Evolutionary conservation across 148 eudicot species (phyloP).

Genomic region (Amaranthus cruentus): DNA sequence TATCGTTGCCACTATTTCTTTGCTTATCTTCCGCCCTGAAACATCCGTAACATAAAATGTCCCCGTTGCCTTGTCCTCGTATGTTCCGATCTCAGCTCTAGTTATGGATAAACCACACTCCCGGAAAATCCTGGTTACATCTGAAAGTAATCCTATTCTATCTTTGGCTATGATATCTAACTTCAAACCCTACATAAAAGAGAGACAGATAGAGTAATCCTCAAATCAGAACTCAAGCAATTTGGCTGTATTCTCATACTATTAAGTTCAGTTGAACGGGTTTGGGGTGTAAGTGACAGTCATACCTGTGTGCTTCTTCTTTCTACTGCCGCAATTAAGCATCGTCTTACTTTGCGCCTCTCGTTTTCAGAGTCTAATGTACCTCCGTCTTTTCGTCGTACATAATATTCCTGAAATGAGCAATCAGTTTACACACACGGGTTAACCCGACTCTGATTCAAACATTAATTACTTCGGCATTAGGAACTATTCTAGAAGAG

Average conservation of each 20-base stretch:
- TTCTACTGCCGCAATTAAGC: slow-evolving; percentile 74
- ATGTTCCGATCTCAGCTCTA: slow-evolving; percentile 61
- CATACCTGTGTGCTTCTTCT: slow-evolving; percentile 69
- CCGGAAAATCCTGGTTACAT: slow-evolving; percentile 62
- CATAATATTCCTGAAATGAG: slow-evolving; percentile 64
- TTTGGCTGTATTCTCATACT: too few species aligned
- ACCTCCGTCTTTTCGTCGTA: slow-evolving; percentile 59
- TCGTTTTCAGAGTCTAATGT: slow-evolving; percentile 47
- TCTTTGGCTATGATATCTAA: slow-evolving; percentile 56
- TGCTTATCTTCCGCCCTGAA: slow-evolving; percentile 37
- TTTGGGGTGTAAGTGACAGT: too few species aligned
- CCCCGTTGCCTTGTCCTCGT: slow-evolving; percentile 54
- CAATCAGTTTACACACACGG: background rate
- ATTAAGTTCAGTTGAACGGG: background rate
- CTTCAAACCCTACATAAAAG: slow-evolving; percentile 53
- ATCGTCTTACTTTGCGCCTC: slow-evolving; percentile 44
- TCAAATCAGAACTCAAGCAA: background rate
- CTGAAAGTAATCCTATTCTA: slow-evolving; percentile 58
- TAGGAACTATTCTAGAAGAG: too few species aligned
- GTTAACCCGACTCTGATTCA: too few species aligned
- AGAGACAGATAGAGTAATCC: background rate
- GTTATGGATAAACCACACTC: slow-evolving; percentile 64
- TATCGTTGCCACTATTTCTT: slow-evolving; percentile 38
- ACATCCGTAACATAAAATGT: slow-evolving; percentile 60
- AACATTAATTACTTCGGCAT: too few species aligned